Evolutionary conservation across 306 rosid species (phyloP).

Genomic region (Lotus japonicus): DNA sequence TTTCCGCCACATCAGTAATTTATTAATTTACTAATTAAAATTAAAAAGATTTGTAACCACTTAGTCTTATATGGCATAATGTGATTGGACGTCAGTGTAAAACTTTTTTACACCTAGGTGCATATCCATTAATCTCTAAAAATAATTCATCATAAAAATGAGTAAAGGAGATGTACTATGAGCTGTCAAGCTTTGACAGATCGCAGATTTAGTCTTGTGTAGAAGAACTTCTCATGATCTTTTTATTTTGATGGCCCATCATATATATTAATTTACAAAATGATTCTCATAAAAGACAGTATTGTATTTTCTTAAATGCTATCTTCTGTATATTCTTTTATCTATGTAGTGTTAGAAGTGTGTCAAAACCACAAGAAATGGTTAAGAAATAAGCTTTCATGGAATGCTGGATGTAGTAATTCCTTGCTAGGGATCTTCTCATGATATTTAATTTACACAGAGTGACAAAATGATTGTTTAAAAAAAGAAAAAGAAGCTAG

Average conservation of each 20-base stretch:
- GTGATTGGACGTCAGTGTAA: too few relatives aligned
- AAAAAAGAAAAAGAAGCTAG: too few relatives aligned
- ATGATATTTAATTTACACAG: neutral
- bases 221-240: neutral
- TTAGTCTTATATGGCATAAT: too few relatives aligned
- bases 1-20: too few relatives aligned
- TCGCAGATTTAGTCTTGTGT: neutral
- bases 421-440: neutral
- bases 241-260: neutral
- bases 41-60: too few relatives aligned
- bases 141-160: neutral
- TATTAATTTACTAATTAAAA: too few relatives aligned
- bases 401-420: conserved; percentile 1
- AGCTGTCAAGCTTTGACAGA: neutral
- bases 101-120: too few relatives aligned
- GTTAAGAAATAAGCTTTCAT: conserved; percentile 6
- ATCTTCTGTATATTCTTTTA: neutral
- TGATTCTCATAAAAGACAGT: conserved; percentile 5
- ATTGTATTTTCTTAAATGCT: neutral
- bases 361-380: neutral
- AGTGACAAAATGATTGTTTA: conserved; percentile 12
- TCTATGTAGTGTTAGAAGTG: conserved; percentile 2
- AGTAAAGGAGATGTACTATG: neutral
- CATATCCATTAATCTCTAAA: too few relatives aligned
- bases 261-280: neutral